Evolutionary conservation across 768 basidiomycete species (phyloP), one percentile per base, ranked within the genome.

Genomic region (Megacollybia marginata): DNA sequence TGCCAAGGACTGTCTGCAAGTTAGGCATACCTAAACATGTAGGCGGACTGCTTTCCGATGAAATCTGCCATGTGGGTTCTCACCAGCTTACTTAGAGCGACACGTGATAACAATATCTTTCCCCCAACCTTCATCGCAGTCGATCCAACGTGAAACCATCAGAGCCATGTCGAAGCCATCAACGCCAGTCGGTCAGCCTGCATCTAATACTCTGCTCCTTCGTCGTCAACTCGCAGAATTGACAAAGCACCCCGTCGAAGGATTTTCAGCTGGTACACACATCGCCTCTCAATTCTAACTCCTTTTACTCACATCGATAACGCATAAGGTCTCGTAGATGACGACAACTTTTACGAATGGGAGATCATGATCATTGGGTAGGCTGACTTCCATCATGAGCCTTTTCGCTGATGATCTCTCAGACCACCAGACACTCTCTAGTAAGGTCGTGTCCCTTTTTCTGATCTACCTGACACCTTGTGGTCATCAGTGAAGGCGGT

Each of bases 301-400:
- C 65, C 57, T 51, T 46, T 31, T 47, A 48, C 48, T 54, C 58
- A 62, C 61, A 62, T 63, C 44, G 56, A 59, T 61, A 53, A 63
- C 60, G 46, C 51, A 45, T 46, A 59, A 83, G 95, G 95, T 36
- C 82, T 99, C 48, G 93, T 93, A 43, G 92, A 98, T 64, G 95
- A 97, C 52, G 78, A 83, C 67, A 94, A 97, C 69, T 70, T 97
- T 11, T 91, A 87, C 51, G 94, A 97, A 71, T 99, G 96, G 96
- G 93, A 96, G 57, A 78, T 97, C 61, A 74, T 96, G 62, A 85
- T 96, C 57, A 95, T 95, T 62, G 92, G 92, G 92, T 94, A 55
- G 51, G 81, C 23, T 68, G 44, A 19, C 53, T 44, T 44, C 23
- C 48, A 23, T 35, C 15, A 32, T 43, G 15, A 50, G n/a, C 46